Evolutionary conservation across 441 rosid genomes (phyloP).

Genomic region (Pelargonium myrrhifolium): DNA sequence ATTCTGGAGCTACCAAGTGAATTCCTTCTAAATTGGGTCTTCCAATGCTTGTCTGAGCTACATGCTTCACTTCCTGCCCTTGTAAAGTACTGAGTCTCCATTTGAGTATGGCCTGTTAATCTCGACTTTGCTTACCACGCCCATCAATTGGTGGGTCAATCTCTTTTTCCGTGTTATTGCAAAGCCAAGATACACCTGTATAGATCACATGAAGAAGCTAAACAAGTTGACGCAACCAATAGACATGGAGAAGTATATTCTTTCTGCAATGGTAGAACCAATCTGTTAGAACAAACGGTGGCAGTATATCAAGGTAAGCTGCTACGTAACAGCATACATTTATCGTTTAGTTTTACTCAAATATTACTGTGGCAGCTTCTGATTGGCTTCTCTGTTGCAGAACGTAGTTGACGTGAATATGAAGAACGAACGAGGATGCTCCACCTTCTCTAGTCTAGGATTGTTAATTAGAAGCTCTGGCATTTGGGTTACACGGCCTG

Average conservation of each 20-base stretch:
- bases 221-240: conserved; percentile 8
- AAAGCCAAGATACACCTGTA: conserved; percentile 1
- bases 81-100: conserved; percentile 50
- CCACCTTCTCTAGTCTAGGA: too few species aligned
- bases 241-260: conserved; percentile 6
- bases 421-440: too few species aligned
- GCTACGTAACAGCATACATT: background rate
- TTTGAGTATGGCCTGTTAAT: background rate
- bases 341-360: background rate
- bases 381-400: background rate
- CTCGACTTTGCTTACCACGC: background rate
- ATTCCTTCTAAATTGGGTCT: conserved; percentile 84
- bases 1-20: conserved; percentile 90
- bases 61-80: conserved; percentile 79
- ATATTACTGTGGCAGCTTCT: background rate
- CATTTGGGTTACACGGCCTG: too few species aligned
- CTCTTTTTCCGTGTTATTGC: background rate
- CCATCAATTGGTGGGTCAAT: background rate
- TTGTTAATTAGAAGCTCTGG: too few species aligned
- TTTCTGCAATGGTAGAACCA: background rate
- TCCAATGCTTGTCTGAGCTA: conserved; percentile 83
- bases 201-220: conserved; percentile 6
- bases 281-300: conserved; percentile 5
- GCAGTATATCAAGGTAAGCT: background rate
- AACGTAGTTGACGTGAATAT: too few species aligned